Evolutionary conservation across 768 basidiomycete genomes (phyloP), one percentile per base, ranked within the genome.

Genomic region (Rhodotorula toruloides): DNA sequence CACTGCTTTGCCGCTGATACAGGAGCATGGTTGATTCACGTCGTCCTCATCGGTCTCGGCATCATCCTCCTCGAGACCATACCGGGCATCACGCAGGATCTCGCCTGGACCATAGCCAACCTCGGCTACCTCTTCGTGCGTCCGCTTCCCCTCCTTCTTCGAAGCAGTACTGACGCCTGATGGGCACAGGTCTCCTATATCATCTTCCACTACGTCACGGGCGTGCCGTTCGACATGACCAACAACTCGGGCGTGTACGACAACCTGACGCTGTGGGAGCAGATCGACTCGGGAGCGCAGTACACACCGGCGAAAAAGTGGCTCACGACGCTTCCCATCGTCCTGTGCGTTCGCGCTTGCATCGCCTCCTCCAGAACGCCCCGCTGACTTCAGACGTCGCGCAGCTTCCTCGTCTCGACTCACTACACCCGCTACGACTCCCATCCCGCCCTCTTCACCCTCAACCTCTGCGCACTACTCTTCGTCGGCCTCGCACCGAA

Each of bases 301-400:
- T 96, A 98, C 78, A 99, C 96, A 10, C 96, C 96, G 1, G 87
- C 96, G 10, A 96, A 91, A 81, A 99, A 99, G 77, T 98, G 92
- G 91, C 81, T 99, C 36, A 83, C 96, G 65, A 85, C 84, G 58
- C 86, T 92, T 13, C 96, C 96, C 1, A 87, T 98, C 71, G 82
- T 83, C 43, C 81, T 99, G 96, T 97, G 91, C 54, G 54, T 52
- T 27, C 22, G 19, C 58, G 5, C n/a, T 25, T 3, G 32, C 60
- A 52, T n/a, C 19, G 32, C 22, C 65, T 48, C 13, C 2, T 54
- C 47, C 22, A 34, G 16, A 12, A 3, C 12, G 32, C 43, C 70
- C 52, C 36, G 42, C 25, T 39, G 52, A 22, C 49, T 60, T 42
- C 34, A 42, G 31, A 49, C 56, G 58, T 21, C 48, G 54, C 43